These are phyloP conservation scores for Claviceps lovelessii DNA, from an alignment of 2,329 filamentous ascomycete species.

Conservation along the genomic window DNA sequence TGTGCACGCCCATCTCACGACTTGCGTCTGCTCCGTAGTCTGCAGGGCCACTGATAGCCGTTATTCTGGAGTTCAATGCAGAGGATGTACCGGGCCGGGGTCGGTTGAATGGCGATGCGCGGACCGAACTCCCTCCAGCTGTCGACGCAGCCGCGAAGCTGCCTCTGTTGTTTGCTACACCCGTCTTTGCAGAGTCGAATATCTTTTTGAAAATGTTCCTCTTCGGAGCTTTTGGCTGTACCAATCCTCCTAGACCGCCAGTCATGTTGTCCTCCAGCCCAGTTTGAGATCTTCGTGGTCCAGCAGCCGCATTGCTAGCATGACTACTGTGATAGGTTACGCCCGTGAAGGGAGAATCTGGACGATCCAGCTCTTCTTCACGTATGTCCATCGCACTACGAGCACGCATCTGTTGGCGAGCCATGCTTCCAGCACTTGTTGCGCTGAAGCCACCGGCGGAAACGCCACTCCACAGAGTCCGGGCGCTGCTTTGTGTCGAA, in stretches of 20 bases:
- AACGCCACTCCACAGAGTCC: conserved; percentile 83
- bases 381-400: conserved; percentile 51
- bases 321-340: conserved; percentile 89
- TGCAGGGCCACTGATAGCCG: conserved; percentile 19
- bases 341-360: conserved; percentile 55
- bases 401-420: conserved; percentile 54
- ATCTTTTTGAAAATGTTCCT: conserved; percentile 93
- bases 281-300: conserved; percentile 48
- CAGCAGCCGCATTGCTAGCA: conserved; percentile 34
- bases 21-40: conserved; percentile 35
- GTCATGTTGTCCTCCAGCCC: conserved; percentile 52
- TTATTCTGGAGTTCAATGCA: conserved; percentile 31
- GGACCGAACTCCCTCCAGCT: conserved; percentile 29
- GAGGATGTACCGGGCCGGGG: conserved; percentile 23
- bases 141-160: conserved; percentile 51
- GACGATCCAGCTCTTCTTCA: conserved; percentile 39
- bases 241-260: conserved; percentile 63
- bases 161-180: conserved; percentile 75
- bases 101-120: conserved; percentile 28
- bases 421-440: conserved; percentile 87
- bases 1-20: conserved; percentile 54
- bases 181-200: conserved; percentile 84
- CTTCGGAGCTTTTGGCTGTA: conserved; percentile 63
- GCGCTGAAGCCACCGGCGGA: conserved; percentile 87
- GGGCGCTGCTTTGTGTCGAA: conserved; percentile 63